phyloP scores from a whole-genome alignment of 495 filamentous ascomycete genomes.

The Aspergillus diversus region DNA sequence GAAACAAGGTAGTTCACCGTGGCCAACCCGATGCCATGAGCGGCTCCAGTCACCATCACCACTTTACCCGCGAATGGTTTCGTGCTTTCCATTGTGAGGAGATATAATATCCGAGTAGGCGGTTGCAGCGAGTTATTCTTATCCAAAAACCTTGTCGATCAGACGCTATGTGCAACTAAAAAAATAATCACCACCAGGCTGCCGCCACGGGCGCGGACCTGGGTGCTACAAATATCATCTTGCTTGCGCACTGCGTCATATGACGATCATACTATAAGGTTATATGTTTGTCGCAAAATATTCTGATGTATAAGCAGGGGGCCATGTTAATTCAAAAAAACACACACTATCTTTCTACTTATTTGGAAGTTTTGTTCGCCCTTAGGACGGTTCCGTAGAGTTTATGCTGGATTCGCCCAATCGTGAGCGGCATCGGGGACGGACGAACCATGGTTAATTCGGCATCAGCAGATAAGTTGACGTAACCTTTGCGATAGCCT shows the following conservation, averaged over 20 bases:
- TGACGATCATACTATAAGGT: background rate
- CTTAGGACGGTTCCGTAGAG: background rate
- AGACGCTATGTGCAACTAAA: background rate
- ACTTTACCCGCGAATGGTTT: constrained; percentile 7
- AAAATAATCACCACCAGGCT: background rate
- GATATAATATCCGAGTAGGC: background rate
- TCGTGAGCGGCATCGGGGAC: background rate
- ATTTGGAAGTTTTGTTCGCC: background rate
- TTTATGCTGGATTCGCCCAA: background rate
- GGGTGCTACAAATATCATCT: background rate
- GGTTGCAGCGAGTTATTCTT: background rate
- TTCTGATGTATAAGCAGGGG: background rate
- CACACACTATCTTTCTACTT: background rate
- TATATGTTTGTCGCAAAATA: background rate
- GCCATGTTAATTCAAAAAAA: background rate
- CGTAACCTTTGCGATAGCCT: background rate
- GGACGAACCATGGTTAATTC: background rate
- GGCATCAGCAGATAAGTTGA: background rate
- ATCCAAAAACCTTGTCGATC: background rate
- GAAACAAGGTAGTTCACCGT: background rate
- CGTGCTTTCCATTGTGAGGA: background rate
- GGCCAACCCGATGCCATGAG: background rate
- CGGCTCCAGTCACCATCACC: constrained; percentile 2
- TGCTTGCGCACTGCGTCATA: background rate
- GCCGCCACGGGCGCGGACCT: background rate